Evolutionary conservation across 1,139 yeast genomes (phyloP), one percentile per base, ranked within the genome.

Genomic region (Saccharomyces hybrid): DNA sequence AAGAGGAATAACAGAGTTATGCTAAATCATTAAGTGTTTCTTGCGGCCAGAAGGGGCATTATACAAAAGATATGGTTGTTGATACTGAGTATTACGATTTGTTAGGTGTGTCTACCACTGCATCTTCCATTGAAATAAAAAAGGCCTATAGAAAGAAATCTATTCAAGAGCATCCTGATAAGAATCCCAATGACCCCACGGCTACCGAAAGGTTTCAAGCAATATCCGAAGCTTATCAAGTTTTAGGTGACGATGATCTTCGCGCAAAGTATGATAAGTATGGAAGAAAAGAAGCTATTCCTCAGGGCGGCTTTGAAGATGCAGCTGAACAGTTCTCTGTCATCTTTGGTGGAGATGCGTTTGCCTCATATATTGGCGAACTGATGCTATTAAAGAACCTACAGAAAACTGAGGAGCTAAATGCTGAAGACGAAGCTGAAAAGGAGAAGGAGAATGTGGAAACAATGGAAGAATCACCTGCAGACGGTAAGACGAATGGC

Each of bases 301-400:
- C 96, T 1, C 79, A 78, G 50, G 88, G 84, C 57, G 96, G 96
- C 0, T 88, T 88, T 66, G 95, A 88, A 66, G 97, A 90, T 68
- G 96, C 97, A 0, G 78, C 84, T 49, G 97, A 90, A 68, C 84
- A 88, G 64, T 88, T 90, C 71, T 78, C 87, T n/a, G 80, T 79
- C 75, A 86, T 90, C 42, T 90, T 90, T 71, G 98, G 98, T 49
- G 98, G 98, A 46, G 96, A 88, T 57, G 93, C 95, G 2, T 91
- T 91, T 71, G 81, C 79, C 50, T 87, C 85, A 55, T 86, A 90
- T 78, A 88, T 91, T 64, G 99, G 99, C 4, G 97, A 91, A 70
- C 76, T 93, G 60, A 83, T 95, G n/a, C 76, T 93, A 68, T 74
- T 91, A 68, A 86, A 84, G 69, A 96, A 93, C 65, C 69, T 91